Evolutionary conservation across 306 rosid species (phyloP).

Genomic region (Lupinus albus): DNA sequence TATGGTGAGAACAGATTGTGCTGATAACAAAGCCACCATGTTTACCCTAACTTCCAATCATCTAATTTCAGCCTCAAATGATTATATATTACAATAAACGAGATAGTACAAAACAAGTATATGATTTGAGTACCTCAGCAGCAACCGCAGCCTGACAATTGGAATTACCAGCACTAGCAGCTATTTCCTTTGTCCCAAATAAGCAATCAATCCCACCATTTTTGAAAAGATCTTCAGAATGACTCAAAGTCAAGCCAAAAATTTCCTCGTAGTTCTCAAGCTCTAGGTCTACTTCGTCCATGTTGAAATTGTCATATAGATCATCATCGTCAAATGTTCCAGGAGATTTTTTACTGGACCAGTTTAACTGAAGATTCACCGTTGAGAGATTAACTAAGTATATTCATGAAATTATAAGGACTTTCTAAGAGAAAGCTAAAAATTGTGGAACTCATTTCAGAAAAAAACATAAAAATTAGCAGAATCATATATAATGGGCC

Average conservation of each 20-base stretch:
- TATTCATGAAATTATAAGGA: conserved; percentile 39
- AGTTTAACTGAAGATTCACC: conserved; percentile 61
- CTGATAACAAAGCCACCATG: conserved; percentile 5
- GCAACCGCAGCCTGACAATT: conserved; percentile 63
- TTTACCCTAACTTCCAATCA: conserved; percentile 12
- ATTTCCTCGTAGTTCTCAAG: conserved; percentile 91
- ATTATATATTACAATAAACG: conserved; percentile 14
- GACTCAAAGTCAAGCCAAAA: conserved; percentile 75
- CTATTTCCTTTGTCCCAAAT: conserved; percentile 63
- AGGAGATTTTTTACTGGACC: conserved; percentile 55
- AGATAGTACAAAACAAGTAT: conserved; percentile 22
- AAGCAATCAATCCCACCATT: conserved; percentile 94
- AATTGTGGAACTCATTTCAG: conserved; percentile 12
- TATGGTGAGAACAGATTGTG: background rate
- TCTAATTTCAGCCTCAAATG: conserved; percentile 9
- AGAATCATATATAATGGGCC: conserved; percentile 14
- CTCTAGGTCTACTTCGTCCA: conserved; percentile 84
- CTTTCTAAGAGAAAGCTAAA: conserved; percentile 25
- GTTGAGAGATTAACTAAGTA: conserved; percentile 38
- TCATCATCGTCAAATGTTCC: conserved; percentile 54
- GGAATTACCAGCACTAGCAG: conserved; percentile 70
- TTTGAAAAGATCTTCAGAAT: conserved; percentile 84
- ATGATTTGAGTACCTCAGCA: conserved; percentile 69
- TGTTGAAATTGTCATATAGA: conserved; percentile 67
- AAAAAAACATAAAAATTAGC: conserved; percentile 20